Base-by-base conservation (phyloP, 2,329 filamentous ascomycete genomes). In the Cercospora zeae-maydis region DNA sequence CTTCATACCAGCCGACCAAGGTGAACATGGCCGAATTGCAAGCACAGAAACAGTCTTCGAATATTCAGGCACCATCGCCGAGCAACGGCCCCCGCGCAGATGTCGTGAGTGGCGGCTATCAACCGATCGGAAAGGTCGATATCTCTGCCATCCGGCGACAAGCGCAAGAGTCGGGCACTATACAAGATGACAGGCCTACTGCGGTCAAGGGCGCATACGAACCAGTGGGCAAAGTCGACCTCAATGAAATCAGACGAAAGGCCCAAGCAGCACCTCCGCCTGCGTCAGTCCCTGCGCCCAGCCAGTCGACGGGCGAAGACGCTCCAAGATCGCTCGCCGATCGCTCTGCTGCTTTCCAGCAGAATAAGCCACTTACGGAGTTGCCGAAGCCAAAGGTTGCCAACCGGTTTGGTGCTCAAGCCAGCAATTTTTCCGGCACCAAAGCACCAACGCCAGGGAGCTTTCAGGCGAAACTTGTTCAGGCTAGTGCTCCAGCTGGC, bases 101-200 rank as follows among this genome's bases (percentile, higher is more conserved):
- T 73, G 85, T 97, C 19, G 87, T 98, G 57, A 90, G 80, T 73
- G 95, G 95, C 49, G 89, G 84, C 14, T 99, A 99, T 77, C 92
- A 97, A 75, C 95, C 95, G 19, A 81, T 99, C 70, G 95, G 95
- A 61, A 98, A 97, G 79, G 90, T 99, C n/a, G 93, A 99, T 73
- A 98, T 99, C 78, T 90, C 89, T 24, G 93, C 92, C 37, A 89
- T 99, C 69, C 87, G 95, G 66, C 79, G 88, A 82, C 75, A 91
- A 84, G 80, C 92, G 78, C 73, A 88, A 82, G 81, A 88, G 81
- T 71, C 82, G 75, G 77, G 83, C 8, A 67, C 74, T 27, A 10
- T 74, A 10, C 74, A 83, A 51, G 92, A 97, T 72, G 90, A 96
- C 69, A 84, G 92, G 60, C 95, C 95, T 3, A 85, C 89, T 1